Evolutionary conservation across 805 yeast species (phyloP), one percentile per base, ranked within the genome.

Genomic region (Yamadazyma insecticola): DNA sequence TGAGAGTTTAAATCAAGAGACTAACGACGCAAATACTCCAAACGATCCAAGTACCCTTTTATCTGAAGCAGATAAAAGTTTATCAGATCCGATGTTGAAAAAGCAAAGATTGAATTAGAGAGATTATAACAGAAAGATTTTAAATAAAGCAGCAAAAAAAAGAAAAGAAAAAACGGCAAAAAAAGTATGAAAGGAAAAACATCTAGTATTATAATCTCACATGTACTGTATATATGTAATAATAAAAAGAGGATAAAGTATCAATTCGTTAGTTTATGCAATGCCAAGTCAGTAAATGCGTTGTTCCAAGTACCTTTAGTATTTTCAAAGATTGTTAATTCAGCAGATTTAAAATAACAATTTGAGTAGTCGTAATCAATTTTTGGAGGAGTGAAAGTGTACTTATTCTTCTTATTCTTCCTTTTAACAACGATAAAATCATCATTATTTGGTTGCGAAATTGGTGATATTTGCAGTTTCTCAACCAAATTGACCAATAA

Each of bases 231-330:
- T 19, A 19, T 19, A 19, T 19, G 21, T 19, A 19, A 19, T 8
- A 19, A 7, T 19, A 19, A 8, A 19, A 19, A 8, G 10, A 19
- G 7, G 21, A 19, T 11, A 19, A 19, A n/a, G n/a, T n/a, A n/a
- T n/a, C n/a, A n/a, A n/a, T n/a, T n/a, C n/a, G n/a, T n/a, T n/a
- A n/a, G n/a, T n/a, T n/a, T n/a, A 38, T 74, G 79, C 10, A 65
- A 55, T 4, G 78, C 61, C 12, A 75, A 44, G 42, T 75, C 80
- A 1, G 76, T 64, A 42, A 75, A 75, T 13, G 80, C 57, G 35
- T 71, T 72, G 2, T 63, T 53, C 78, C 78, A 74, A 1, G 53
- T 56, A 1, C 65, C 70, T 11, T 48, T 52, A 16, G 39, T 44
- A n/a, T n/a, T n/a, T 6, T 50, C 37, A 3, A 41, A 10, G 3